These are phyloP conservation scores for Funneliformis caledonium DNA, from an alignment of 371 early-diverging fungal genomes.

Conservation along the genomic window DNA sequence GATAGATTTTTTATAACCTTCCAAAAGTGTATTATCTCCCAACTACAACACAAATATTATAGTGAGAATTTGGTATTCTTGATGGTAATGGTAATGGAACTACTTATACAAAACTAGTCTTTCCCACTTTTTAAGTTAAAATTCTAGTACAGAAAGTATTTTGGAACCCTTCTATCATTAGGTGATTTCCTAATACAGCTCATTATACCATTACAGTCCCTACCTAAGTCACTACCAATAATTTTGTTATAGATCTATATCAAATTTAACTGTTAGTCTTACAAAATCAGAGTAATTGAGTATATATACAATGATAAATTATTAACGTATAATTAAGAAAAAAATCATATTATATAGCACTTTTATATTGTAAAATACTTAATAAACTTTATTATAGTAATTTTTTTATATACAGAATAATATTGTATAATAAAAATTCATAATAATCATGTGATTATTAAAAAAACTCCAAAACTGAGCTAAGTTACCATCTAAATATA, in stretches of 20 bases:
- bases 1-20: too few relatives aligned
- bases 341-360: too few relatives aligned
- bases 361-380: too few relatives aligned
- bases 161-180: neutral
- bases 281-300: neutral
- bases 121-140: slow-evolving; percentile 26
- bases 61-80: slow-evolving; percentile 26
- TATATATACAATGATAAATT: too few relatives aligned
- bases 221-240: neutral
- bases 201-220: slow-evolving; percentile 13
- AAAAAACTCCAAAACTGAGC: too few relatives aligned
- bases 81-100: neutral
- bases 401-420: neutral
- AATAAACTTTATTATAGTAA: too few relatives aligned
- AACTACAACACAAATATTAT: slow-evolving; percentile 11
- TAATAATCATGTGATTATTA: too few relatives aligned
- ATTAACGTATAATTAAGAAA: too few relatives aligned
- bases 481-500: too few relatives aligned
- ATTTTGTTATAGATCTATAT: slow-evolving; percentile 35
- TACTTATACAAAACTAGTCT: slow-evolving; percentile 16
- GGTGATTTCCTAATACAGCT: slow-evolving; percentile 18
- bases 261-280: slow-evolving; percentile 25
- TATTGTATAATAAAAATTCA: too few relatives aligned
- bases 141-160: slow-evolving; percentile 26
- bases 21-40: too few relatives aligned